phyloP scores from a whole-genome alignment of 192 early-diverging fungal genomes.

The Obelidium mucronatum region DNA sequence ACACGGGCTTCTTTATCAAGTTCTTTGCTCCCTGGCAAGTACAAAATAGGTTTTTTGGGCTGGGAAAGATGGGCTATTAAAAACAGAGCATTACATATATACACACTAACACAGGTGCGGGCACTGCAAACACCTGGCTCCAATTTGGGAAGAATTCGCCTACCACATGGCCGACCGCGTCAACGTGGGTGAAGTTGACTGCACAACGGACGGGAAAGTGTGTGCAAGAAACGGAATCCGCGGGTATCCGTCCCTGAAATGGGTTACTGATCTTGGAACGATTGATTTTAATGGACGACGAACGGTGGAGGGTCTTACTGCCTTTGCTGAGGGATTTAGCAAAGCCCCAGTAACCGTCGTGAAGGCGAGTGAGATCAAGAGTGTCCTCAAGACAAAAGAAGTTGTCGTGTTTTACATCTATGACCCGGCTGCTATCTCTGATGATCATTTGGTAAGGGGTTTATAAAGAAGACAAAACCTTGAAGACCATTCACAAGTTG shows the following conservation, averaged over 20 bases:
- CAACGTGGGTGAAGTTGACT: slow-evolving; percentile 81
- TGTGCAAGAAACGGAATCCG: slow-evolving; percentile 62
- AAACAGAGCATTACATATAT: no score
- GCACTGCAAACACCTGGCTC: slow-evolving; percentile 52
- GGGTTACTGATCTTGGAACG: slow-evolving; percentile 46
- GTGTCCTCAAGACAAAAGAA: slow-evolving; percentile 11
- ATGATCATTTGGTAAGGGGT: slow-evolving; percentile 7
- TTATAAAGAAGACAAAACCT: not conserved
- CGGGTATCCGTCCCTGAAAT: slow-evolving; percentile 84
- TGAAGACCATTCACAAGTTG: slow-evolving; percentile 38
- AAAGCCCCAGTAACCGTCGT: slow-evolving; percentile 10
- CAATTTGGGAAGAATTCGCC: slow-evolving; percentile 74
- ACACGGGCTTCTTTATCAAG: slow-evolving; percentile 5
- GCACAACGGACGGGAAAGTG: slow-evolving; percentile 53
- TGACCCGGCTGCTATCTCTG: slow-evolving; percentile 15
- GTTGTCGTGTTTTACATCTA: slow-evolving; percentile 41
- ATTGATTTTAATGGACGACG: slow-evolving; percentile 53
- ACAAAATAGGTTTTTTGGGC: no score
- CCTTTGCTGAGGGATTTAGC: slow-evolving; percentile 47
- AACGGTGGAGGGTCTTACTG: slow-evolving; percentile 53
- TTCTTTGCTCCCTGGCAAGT: slow-evolving; percentile 27
- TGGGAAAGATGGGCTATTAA: no score
- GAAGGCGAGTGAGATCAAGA: slow-evolving; percentile 1
- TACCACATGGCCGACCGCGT: slow-evolving; percentile 60
- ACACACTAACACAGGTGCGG: no score